Conservation (phyloP, 106 monocot species). For the Platanthera guangdongensis region DNA sequence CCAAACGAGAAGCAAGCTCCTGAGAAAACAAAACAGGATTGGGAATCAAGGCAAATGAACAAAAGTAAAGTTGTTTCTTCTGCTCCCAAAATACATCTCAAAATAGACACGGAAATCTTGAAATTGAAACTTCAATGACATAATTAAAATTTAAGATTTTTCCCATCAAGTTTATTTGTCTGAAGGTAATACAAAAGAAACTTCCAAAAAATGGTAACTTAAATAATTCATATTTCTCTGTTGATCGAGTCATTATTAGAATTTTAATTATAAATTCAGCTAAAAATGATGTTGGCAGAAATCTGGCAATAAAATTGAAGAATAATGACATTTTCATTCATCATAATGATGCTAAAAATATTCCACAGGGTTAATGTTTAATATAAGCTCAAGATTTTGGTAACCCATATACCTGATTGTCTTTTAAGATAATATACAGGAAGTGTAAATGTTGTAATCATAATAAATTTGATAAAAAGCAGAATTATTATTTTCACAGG, state of each 20-base stretch:
- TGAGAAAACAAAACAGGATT: slow-evolving; percentile 15
- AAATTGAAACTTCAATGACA: slow-evolving; percentile 3
- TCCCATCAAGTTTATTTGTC: neutral
- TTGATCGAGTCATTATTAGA: neutral
- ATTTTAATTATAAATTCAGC: neutral
- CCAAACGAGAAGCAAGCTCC: slow-evolving; percentile 60
- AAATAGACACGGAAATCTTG: neutral
- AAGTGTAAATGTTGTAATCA: neutral
- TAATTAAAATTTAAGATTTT: neutral
- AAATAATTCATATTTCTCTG: neutral
- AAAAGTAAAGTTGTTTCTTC: neutral
- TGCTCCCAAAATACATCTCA: neutral
- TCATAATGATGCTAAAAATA: neutral
- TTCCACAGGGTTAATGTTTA: neutral
- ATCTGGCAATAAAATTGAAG: neutral
- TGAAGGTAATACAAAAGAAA: neutral
- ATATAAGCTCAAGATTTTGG: neutral
- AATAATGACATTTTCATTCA: neutral
- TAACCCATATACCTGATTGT: neutral
- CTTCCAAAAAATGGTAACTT: neutral
- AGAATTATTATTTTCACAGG: neutral
- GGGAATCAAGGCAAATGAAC: neutral
- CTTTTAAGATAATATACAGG: neutral
- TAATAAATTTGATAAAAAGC: neutral
- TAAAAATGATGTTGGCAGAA: neutral